Evolutionary conservation across 495 filamentous ascomycete genomes (phyloP).

Genomic region (Aspergillus campestris): DNA sequence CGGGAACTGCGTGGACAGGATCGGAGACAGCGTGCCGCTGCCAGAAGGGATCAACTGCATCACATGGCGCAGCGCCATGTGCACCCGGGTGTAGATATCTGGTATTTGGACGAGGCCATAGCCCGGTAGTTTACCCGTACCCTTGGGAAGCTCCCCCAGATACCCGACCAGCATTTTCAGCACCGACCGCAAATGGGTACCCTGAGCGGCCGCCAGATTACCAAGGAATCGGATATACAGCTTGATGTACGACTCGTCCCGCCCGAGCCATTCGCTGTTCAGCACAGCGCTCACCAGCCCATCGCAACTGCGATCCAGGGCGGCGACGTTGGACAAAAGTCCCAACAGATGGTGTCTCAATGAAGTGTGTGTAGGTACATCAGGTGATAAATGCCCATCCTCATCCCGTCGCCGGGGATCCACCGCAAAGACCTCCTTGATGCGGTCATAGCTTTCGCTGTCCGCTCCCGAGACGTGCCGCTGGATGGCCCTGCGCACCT

Average conservation of each 20-base stretch:
- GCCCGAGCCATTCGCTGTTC: constrained; percentile 72
- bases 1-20: constrained; percentile 63
- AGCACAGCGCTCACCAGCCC: constrained; percentile 67
- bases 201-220: constrained; percentile 71
- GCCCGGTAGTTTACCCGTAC: constrained; percentile 50
- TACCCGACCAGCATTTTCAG: constrained; percentile 73
- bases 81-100: constrained; percentile 58
- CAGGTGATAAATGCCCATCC: constrained; percentile 29
- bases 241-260: constrained; percentile 71
- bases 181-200: constrained; percentile 52
- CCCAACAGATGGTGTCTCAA: constrained; percentile 69
- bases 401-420: constrained; percentile 34
- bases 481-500: constrained; percentile 67
- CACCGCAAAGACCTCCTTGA: constrained; percentile 60
- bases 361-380: constrained; percentile 41
- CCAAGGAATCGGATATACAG: constrained; percentile 74
- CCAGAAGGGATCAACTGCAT: constrained; percentile 68
- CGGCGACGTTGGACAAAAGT: constrained; percentile 61
- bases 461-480: constrained; percentile 52
- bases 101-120: constrained; percentile 48
- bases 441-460: constrained; percentile 59
- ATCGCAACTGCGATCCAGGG: constrained; percentile 63
- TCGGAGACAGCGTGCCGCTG: constrained; percentile 58
- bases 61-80: constrained; percentile 66
- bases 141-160: constrained; percentile 48